These are phyloP conservation scores for Kodamaea fungicola DNA, from an alignment of 1,139 yeast genomes.

Conservation along the genomic window DNA sequence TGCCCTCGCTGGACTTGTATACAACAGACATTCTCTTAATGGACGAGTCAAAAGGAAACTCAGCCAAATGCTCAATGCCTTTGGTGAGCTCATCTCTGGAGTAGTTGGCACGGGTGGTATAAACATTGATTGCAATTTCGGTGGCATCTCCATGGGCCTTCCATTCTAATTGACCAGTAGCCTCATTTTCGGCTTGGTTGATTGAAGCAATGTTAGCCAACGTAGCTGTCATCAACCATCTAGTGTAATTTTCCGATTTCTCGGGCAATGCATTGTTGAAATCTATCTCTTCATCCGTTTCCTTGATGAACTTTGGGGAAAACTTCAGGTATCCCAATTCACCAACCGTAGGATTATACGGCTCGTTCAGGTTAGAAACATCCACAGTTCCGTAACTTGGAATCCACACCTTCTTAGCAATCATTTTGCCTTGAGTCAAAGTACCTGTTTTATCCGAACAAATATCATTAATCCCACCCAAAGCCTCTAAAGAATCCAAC, in stretches of 20 bases:
- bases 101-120: slow-evolving; percentile 23
- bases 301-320: slow-evolving; percentile 24
- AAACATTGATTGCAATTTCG: slow-evolving; percentile 36
- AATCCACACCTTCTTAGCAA: slow-evolving; percentile 35
- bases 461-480: slow-evolving; percentile 49
- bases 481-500: slow-evolving; percentile 44
- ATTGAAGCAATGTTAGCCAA: slow-evolving; percentile 35
- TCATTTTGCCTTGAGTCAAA: slow-evolving; percentile 49
- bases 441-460: slow-evolving; percentile 58
- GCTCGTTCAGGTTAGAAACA: slow-evolving; percentile 31
- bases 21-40: slow-evolving; percentile 47
- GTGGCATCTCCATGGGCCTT: slow-evolving; percentile 39
- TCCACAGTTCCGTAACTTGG: slow-evolving; percentile 35
- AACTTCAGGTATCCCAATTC: slow-evolving; percentile 21
- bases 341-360: slow-evolving; percentile 41
- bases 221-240: slow-evolving; percentile 30
- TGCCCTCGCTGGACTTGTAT: slow-evolving; percentile 20
- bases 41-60: slow-evolving; percentile 35
- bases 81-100: slow-evolving; percentile 17
- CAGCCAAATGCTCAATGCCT: slow-evolving; percentile 22
- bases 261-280: slow-evolving; percentile 13
- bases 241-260: slow-evolving; percentile 12
- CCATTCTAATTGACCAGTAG: slow-evolving; percentile 27
- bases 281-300: slow-evolving; percentile 31
- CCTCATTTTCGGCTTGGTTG: slow-evolving; percentile 22